These are phyloP conservation scores for Populus tremula DNA, from an alignment of 345 rosid species.

Conservation along the genomic window DNA sequence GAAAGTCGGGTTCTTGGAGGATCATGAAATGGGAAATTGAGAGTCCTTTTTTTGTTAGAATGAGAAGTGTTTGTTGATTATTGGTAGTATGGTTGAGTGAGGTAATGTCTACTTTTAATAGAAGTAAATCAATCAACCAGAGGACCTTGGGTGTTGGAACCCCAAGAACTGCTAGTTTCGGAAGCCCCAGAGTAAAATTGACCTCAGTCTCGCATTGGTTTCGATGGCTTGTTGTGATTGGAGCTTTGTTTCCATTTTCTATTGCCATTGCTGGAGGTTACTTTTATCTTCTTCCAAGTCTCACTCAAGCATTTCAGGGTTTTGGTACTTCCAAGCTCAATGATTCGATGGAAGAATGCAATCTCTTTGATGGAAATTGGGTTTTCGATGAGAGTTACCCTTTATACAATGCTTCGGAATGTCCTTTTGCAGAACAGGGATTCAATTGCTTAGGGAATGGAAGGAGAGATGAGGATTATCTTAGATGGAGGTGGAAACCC, in stretches of 20 bases:
- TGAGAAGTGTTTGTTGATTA: constrained; percentile 11
- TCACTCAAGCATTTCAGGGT: constrained; percentile 47
- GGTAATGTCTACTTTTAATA: constrained; percentile 46
- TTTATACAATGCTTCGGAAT: constrained; percentile 62
- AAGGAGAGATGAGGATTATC: constrained; percentile 51
- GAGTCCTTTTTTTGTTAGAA: background rate
- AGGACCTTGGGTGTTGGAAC: constrained; percentile 44
- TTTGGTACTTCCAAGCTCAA: constrained; percentile 34
- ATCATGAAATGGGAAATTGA: background rate
- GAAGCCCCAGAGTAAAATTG: constrained; percentile 29
- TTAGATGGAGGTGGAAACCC: constrained; percentile 85
- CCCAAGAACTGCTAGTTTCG: constrained; percentile 36
- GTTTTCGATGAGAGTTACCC: constrained; percentile 56
- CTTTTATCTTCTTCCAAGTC: constrained; percentile 61
- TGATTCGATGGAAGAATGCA: constrained; percentile 40
- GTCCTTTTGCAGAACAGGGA: constrained; percentile 74
- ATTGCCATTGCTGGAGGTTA: constrained; percentile 57
- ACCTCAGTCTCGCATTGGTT: constrained; percentile 46
- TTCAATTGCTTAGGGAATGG: constrained; percentile 80
- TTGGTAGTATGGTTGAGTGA: constrained; percentile 30
- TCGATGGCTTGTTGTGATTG: constrained; percentile 46
- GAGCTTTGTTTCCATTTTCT: constrained; percentile 49
- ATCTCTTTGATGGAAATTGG: constrained; percentile 64
- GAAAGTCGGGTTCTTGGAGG: constrained; percentile 15
- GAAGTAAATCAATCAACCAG: constrained; percentile 33